Evolutionary conservation across 176 grass and related monocot species (phyloP).

Genomic region (Lolium multiflorum): DNA sequence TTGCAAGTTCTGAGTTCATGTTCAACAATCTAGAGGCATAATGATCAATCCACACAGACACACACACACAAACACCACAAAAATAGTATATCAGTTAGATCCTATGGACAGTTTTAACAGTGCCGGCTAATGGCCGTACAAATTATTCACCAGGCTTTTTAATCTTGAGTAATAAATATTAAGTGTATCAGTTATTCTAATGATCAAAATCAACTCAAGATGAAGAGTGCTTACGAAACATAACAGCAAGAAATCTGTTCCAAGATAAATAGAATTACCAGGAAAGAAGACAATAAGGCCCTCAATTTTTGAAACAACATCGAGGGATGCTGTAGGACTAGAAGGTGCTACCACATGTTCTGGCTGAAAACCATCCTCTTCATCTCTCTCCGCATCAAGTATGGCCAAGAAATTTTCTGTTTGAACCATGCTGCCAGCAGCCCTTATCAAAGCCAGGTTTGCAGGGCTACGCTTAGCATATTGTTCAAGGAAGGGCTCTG

Average conservation of each 20-base stretch:
- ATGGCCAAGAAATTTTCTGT: neutral
- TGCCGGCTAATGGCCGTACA: neutral
- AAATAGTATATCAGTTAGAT: neutral
- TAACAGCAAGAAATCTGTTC: neutral
- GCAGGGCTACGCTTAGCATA: slow-evolving; percentile 58
- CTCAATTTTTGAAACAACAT: neutral
- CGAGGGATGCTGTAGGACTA: neutral
- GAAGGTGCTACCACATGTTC: slow-evolving; percentile 1
- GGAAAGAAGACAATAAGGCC: slow-evolving; percentile 17
- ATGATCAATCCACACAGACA: neutral
- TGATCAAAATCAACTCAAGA: slow-evolving; percentile 3
- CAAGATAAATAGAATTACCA: neutral
- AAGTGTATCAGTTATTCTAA: neutral
- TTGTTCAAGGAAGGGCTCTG: slow-evolving; percentile 93
- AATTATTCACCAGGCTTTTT: neutral
- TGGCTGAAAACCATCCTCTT: slow-evolving; percentile 2
- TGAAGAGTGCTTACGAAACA: slow-evolving; percentile 11
- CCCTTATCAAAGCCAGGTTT: neutral
- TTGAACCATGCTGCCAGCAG: neutral
- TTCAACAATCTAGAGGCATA: neutral
- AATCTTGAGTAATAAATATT: neutral
- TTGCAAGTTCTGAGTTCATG: slow-evolving; percentile 10
- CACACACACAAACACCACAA: neutral
- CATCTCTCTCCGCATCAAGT: neutral
- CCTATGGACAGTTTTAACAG: neutral